A percentile compares a stretch with the other conserved stretches of the same genome.
These are phyloP conservation scores for Aspergillus puulaauensis DNA, from an alignment of 2,329 filamentous ascomycete species.

Conservation along the genomic window DNA sequence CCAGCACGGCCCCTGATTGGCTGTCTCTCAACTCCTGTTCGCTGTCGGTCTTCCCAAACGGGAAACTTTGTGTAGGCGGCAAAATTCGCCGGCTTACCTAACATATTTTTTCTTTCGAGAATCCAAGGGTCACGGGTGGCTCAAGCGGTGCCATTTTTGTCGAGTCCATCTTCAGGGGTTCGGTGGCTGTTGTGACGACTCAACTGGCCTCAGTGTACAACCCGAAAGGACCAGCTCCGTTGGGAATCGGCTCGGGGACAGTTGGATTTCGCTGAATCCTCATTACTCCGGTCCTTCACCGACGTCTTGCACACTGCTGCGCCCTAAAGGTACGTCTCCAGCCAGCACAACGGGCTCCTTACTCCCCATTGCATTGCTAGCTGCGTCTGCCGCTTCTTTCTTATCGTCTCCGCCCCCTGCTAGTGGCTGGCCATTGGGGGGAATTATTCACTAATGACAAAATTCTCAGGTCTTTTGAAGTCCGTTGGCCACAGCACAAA, in stretches of 20 bases:
- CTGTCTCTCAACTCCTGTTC: background rate
- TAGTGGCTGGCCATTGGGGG: background rate
- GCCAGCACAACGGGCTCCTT: background rate
- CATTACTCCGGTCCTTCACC: background rate
- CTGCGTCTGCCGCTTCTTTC: background rate
- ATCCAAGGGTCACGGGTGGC: constrained; percentile 10
- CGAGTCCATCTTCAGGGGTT: constrained; percentile 14
- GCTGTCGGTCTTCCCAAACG: background rate
- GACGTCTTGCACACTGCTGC: background rate
- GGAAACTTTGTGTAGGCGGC: constrained; percentile 12
- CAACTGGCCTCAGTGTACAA: constrained; percentile 1
- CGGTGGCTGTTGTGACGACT: constrained; percentile 3
- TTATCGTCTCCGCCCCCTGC: background rate
- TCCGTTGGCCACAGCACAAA: background rate
- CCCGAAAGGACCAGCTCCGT: constrained; percentile 4
- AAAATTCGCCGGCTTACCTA: constrained; percentile 16
- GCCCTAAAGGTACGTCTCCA: constrained; percentile 1
- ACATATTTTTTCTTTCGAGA: background rate
- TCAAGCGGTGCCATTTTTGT: constrained; percentile 6
- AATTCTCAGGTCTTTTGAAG: constrained; percentile 1
- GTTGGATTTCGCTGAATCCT: background rate
- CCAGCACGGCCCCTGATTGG: constrained; percentile 2
- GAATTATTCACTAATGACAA: constrained; percentile 1
- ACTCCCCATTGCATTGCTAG: background rate
- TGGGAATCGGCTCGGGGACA: constrained; percentile 1